Conservation (phyloP, 768 basidiomycete species). For the Candolleomyces aberdarensis region DNA sequence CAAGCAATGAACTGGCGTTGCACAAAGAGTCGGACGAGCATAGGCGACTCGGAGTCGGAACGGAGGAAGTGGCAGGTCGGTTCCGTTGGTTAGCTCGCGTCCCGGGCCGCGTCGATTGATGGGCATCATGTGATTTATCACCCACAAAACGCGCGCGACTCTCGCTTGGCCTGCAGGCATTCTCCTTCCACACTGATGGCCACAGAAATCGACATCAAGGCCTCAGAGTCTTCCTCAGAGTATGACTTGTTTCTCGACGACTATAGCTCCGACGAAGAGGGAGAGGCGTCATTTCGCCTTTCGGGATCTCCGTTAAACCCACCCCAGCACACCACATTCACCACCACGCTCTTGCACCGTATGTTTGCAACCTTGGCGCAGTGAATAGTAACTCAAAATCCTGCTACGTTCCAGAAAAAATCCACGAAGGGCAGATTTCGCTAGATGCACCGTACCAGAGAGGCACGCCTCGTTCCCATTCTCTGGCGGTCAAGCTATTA, state of each 20-base stretch:
- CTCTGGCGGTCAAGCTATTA: neutral
- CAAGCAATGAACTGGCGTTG: neutral
- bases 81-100: neutral
- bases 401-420: slow-evolving; percentile 38
- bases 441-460: slow-evolving; percentile 43
- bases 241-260: neutral
- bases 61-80: neutral
- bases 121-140: neutral
- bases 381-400: too few species aligned
- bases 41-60: neutral
- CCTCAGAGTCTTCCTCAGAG: neutral
- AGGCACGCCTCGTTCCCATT: slow-evolving; percentile 3
- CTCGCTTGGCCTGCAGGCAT: too few species aligned
- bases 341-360: slow-evolving; percentile 49
- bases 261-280: too few species aligned
- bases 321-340: slow-evolving; percentile 29
- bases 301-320: too few species aligned
- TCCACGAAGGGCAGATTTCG: slow-evolving; percentile 69
- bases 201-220: neutral
- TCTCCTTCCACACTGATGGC: too few species aligned
- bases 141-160: too few species aligned
- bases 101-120: neutral
- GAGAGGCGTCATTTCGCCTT: too few species aligned
- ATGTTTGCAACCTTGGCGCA: slow-evolving; percentile 10
- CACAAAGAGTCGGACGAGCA: slow-evolving; percentile 4